Evolutionary conservation across 1,284 basidiomycete genomes (phyloP).

Genomic region (Lentinula novae-zelandiae): DNA sequence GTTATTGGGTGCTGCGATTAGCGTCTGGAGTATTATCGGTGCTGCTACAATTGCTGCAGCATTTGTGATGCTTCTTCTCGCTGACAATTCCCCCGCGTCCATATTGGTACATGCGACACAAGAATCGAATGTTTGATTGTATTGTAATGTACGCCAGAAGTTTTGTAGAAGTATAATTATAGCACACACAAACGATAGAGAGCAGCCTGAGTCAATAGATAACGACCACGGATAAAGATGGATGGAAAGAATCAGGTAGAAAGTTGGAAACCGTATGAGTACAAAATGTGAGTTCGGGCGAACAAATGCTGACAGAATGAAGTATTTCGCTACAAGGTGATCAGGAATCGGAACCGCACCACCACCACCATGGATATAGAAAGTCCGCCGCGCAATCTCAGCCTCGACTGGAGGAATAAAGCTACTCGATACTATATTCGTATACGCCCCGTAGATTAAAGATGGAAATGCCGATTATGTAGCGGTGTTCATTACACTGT

Average conservation of each 20-base stretch:
- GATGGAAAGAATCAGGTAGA: slow-evolving; percentile 15
- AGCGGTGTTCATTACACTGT: slow-evolving; percentile 35
- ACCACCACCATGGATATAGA: background rate
- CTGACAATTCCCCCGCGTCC: background rate
- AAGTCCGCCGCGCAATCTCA: background rate
- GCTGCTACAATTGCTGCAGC: background rate
- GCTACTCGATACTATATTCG: slow-evolving; percentile 15
- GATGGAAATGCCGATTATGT: slow-evolving; percentile 17
- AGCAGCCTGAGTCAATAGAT: slow-evolving; percentile 23
- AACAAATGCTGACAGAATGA: background rate
- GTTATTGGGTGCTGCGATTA: background rate
- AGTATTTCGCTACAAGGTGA: slow-evolving; percentile 1
- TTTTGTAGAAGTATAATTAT: slow-evolving; percentile 7
- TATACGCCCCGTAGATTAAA: slow-evolving; percentile 13
- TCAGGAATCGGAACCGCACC: background rate
- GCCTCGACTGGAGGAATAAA: background rate
- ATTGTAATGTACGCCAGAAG: slow-evolving; percentile 2
- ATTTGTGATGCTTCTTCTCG: background rate
- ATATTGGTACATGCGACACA: background rate
- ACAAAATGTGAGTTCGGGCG: background rate
- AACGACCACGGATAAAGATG: slow-evolving; percentile 23
- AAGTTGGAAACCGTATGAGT: slow-evolving; percentile 27
- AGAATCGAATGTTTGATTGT: slow-evolving; percentile 5
- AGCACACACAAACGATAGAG: slow-evolving; percentile 13
- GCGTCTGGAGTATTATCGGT: background rate